Conservation (phyloP, 2,329 filamentous ascomycete species). For the Claviceps capensis region DNA sequence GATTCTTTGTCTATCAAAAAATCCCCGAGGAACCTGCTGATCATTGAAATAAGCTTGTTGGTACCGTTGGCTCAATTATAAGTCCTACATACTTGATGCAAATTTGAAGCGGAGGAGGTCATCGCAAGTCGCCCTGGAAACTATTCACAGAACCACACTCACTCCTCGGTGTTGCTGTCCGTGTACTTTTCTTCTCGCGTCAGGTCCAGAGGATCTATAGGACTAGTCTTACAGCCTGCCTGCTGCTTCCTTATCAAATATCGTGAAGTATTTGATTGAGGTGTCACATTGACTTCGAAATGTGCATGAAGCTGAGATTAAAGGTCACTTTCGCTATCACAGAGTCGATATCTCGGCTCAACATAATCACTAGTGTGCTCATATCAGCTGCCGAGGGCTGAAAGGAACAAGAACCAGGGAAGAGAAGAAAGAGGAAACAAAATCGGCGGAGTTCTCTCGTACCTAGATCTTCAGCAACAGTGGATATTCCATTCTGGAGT, state of each 20-base stretch:
- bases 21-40: constrained; percentile 66
- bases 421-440: background rate
- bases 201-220: constrained; percentile 54
- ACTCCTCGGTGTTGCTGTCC: constrained; percentile 58
- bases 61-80: too few species aligned
- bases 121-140: background rate
- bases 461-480: constrained; percentile 45
- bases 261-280: constrained; percentile 54
- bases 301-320: constrained; percentile 58
- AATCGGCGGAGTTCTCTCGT: constrained; percentile 2
- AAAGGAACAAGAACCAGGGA: background rate
- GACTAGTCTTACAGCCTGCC: constrained; percentile 30
- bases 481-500: constrained; percentile 26
- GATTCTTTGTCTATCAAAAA: constrained; percentile 51
- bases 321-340: background rate
- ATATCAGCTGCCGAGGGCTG: too few species aligned
- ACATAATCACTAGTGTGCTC: too few species aligned
- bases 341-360: background rate
- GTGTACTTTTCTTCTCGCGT: constrained; percentile 55
- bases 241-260: constrained; percentile 50
- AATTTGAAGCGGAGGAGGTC: too few species aligned
- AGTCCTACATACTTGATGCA: too few species aligned
- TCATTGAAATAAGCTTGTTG: constrained; percentile 60
- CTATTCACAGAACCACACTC: constrained; percentile 15
- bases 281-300: constrained; percentile 64